phyloP scores from a whole-genome alignment of 208 protist genomes.

The Leishmania braziliensis region DNA sequence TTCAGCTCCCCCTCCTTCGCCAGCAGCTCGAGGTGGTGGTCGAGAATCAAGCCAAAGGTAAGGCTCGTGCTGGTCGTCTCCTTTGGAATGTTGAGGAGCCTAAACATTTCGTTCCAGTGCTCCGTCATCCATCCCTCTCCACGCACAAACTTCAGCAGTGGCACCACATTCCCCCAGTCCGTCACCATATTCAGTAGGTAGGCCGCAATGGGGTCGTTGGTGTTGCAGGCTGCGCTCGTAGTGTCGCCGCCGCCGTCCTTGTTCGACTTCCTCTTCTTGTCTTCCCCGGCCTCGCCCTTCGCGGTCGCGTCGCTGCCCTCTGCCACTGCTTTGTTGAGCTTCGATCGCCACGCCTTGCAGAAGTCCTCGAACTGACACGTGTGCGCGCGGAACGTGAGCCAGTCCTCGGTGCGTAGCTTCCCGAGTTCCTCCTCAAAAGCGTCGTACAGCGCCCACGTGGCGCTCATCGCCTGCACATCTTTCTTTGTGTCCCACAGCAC shows the following conservation, averaged over 20 bases:
- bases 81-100: slow-evolving; percentile 83
- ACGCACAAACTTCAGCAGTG: slow-evolving; percentile 90
- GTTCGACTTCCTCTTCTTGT: not conserved
- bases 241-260: not conserved
- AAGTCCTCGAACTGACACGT: slow-evolving; percentile 95
- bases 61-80: slow-evolving; percentile 80
- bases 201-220: slow-evolving; percentile 47
- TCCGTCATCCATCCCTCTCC: slow-evolving; percentile 96
- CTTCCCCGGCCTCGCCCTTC: not conserved
- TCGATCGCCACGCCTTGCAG: slow-evolving; percentile 78
- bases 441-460: slow-evolving; percentile 90
- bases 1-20: slow-evolving; percentile 89
- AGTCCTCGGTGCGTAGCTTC: slow-evolving; percentile 89
- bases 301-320: not conserved
- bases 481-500: slow-evolving; percentile 54
- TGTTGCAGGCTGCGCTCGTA: not conserved
- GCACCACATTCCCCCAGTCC: slow-evolving; percentile 69
- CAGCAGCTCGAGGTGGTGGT: slow-evolving; percentile 69
- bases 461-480: slow-evolving; percentile 67
- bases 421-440: slow-evolving; percentile 73
- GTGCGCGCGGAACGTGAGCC: slow-evolving; percentile 94
- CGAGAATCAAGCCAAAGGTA: slow-evolving; percentile 91
- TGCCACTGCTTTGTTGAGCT: slow-evolving; percentile 33
- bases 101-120: slow-evolving; percentile 96
- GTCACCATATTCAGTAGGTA: slow-evolving; percentile 78